A percentile compares a stretch with the other conserved stretches of the same genome.
Conservation (phyloP, 805 yeast species). For the Candida fluviatilis region DNA sequence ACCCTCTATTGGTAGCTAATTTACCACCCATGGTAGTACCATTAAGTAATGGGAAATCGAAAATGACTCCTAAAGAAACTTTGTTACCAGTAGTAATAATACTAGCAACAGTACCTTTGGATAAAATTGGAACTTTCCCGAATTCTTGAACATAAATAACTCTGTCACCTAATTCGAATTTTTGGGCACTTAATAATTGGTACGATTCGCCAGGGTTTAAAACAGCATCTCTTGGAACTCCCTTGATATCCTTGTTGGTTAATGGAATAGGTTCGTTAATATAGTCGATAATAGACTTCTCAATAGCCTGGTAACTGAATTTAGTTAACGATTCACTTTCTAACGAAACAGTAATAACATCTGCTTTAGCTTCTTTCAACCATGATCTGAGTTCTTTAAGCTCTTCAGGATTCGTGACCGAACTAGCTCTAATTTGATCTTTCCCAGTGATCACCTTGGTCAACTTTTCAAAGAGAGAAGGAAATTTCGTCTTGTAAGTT, state of each 20-base stretch:
- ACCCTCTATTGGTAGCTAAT: constrained; percentile 73
- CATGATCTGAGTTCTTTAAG: constrained; percentile 42
- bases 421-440: constrained; percentile 35
- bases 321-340: constrained; percentile 77
- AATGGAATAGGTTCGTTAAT: constrained; percentile 41
- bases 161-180: constrained; percentile 84
- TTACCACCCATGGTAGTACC: constrained; percentile 82
- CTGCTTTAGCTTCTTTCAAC: constrained; percentile 46
- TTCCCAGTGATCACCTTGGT: constrained; percentile 15
- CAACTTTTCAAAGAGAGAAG: constrained; percentile 49
- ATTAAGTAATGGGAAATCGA: constrained; percentile 78
- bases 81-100: constrained; percentile 54
- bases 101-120: constrained; percentile 87
- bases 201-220: constrained; percentile 71
- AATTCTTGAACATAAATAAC: constrained; percentile 78
- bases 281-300: constrained; percentile 46
- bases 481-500: constrained; percentile 60
- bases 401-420: constrained; percentile 38
- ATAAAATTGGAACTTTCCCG: constrained; percentile 84
- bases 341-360: constrained; percentile 60
- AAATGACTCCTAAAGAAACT: constrained; percentile 69
- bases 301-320: constrained; percentile 63
- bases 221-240: constrained; percentile 82
- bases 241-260: constrained; percentile 57
- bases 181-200: constrained; percentile 68